phyloP scores from a whole-genome alignment of 331 rosid genomes.

The Dryas integrifolia region DNA sequence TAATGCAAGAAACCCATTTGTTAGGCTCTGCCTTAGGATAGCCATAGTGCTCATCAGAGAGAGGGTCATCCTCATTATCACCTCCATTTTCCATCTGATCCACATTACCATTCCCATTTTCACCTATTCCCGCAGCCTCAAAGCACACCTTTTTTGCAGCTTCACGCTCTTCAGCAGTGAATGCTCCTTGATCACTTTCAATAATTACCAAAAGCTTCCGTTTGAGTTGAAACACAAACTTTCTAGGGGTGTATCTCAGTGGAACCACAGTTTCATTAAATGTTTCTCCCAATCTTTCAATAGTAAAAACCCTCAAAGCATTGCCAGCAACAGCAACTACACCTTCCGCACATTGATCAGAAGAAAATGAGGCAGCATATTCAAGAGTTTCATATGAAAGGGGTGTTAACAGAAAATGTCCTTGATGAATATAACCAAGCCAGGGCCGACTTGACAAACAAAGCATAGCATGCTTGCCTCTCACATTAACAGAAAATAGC shows the following conservation, averaged over 20 bases:
- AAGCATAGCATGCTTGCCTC: constrained; percentile 93
- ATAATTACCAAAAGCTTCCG: constrained; percentile 73
- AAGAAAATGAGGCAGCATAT: constrained; percentile 88
- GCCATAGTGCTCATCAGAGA: constrained; percentile 90
- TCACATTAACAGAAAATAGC: constrained; percentile 63
- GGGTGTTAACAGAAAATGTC: constrained; percentile 90
- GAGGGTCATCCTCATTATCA: constrained; percentile 82
- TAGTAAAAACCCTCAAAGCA: constrained; percentile 81
- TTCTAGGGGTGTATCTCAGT: constrained; percentile 90
- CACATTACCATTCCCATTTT: constrained; percentile 66
- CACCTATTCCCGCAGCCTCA: constrained; percentile 71
- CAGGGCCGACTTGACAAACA: constrained; percentile 97
- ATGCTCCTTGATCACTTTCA: constrained; percentile 95
- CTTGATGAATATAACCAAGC: constrained; percentile 98
- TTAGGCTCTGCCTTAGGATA: constrained; percentile 90
- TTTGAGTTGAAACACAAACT: constrained; percentile 86
- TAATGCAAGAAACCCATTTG: constrained; percentile 93
- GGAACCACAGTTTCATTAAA: constrained; percentile 95
- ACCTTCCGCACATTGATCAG: constrained; percentile 96
- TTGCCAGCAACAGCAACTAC: constrained; percentile 90
- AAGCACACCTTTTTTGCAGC: constrained; percentile 84
- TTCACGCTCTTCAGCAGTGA: constrained; percentile 89
- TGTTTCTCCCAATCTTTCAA: constrained; percentile 95
- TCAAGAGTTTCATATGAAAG: constrained; percentile 91
- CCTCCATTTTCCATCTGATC: constrained; percentile 93